phyloP scores from a whole-genome alignment of 306 rosid species.

The Amphicarpaea edgeworthii region DNA sequence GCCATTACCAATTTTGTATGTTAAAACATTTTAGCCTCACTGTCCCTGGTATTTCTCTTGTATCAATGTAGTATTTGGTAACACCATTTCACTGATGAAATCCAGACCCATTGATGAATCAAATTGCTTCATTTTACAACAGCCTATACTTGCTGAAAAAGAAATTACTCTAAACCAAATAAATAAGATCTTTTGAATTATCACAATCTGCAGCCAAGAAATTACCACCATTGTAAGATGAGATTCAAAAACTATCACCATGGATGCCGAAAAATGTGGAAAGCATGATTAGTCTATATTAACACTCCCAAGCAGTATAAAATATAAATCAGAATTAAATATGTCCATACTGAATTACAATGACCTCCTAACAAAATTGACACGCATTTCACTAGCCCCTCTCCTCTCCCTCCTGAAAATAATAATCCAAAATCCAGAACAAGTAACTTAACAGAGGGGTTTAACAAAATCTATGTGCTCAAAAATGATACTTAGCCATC shows the following conservation, averaged over 20 bases:
- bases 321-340: slow-evolving; percentile 15
- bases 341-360: slow-evolving; percentile 11
- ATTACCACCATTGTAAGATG: slow-evolving; percentile 2
- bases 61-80: neutral
- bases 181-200: slow-evolving; percentile 15
- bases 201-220: slow-evolving; percentile 5
- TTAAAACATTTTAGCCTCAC: neutral
- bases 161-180: neutral
- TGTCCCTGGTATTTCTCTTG: neutral
- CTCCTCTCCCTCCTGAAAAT: slow-evolving; percentile 31
- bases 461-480: slow-evolving; percentile 36
- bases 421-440: slow-evolving; percentile 27
- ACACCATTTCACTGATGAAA: neutral
- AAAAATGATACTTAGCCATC: slow-evolving; percentile 12
- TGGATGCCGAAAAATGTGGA: neutral
- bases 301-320: neutral
- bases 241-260: slow-evolving; percentile 9
- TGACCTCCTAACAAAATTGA: slow-evolving; percentile 32
- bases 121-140: neutral
- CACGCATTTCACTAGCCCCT: slow-evolving; percentile 33
- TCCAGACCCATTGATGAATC: neutral
- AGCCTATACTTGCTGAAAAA: neutral
- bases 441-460: slow-evolving; percentile 27
- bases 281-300: neutral
- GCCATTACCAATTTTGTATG: too few relatives aligned